phyloP scores from a whole-genome alignment of 441 rosid genomes.

The Syzygium malaccense region DNA sequence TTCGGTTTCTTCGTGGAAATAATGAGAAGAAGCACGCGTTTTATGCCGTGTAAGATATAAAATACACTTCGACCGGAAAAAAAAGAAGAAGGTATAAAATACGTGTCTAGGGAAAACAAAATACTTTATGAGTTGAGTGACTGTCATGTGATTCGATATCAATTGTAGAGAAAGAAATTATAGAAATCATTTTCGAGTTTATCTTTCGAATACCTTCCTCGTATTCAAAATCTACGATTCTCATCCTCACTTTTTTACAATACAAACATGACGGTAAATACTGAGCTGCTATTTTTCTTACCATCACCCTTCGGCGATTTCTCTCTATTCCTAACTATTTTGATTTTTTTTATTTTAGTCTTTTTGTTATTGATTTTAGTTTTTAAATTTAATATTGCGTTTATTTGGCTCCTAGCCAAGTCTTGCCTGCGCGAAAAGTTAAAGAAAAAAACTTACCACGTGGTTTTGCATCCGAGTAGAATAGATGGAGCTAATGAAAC shows the following conservation, averaged over 20 bases:
- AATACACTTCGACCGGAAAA: not conserved
- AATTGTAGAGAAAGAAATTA: not conserved
- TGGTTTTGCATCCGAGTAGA: not conserved
- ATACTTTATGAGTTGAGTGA: not conserved
- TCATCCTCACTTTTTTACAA: not conserved
- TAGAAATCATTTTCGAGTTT: too few species aligned
- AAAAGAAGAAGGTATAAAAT: too few species aligned
- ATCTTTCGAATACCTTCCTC: not conserved
- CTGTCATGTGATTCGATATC: not conserved
- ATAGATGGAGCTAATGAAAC: not conserved
- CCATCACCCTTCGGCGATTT: not conserved
- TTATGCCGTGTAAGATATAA: not conserved
- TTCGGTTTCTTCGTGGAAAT: not conserved
- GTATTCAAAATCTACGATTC: not conserved
- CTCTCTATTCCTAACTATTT: not conserved
- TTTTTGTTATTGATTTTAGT: not conserved
- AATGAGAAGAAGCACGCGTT: not conserved
- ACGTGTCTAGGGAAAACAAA: not conserved
- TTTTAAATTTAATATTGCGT: not conserved
- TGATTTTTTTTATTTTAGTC: not conserved
- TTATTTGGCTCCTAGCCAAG: not conserved
- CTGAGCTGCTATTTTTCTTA: not conserved
- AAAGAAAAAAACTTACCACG: not conserved
- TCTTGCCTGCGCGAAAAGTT: not conserved
- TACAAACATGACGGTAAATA: not conserved